Conservation (phyloP, 139 green algal genomes). For the Haematococcus lacustris region DNA sequence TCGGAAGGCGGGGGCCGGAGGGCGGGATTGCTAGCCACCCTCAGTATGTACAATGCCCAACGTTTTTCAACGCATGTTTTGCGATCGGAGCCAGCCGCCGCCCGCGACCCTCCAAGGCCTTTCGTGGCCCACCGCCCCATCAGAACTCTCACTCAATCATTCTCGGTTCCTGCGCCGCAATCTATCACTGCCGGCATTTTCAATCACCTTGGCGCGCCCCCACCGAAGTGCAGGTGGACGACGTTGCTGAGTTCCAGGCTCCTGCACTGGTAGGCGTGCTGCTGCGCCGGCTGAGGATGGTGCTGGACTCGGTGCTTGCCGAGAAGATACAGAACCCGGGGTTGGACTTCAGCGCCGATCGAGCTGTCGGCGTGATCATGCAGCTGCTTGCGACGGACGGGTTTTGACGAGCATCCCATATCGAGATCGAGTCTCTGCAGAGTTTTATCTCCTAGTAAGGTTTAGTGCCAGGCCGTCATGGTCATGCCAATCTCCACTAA, state of each 20-base stretch:
- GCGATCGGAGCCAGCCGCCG: background rate
- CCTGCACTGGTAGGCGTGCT: conserved; percentile 51
- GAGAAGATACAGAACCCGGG: conserved; percentile 61
- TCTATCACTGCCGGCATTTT: too few relatives aligned
- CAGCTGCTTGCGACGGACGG: conserved; percentile 58
- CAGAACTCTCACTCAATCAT: background rate
- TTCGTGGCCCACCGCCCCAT: background rate
- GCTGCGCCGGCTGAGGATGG: conserved; percentile 59
- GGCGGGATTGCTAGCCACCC: too few relatives aligned
- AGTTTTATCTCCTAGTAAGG: too few relatives aligned
- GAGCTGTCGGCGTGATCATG: conserved; percentile 48
- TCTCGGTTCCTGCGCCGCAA: background rate
- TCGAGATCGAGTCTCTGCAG: too few relatives aligned
- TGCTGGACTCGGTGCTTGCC: conserved; percentile 58
- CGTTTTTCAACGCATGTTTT: background rate
- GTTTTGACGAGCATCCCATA: too few relatives aligned
- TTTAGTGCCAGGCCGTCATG: too few relatives aligned
- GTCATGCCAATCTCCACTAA: too few relatives aligned
- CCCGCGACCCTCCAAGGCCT: background rate
- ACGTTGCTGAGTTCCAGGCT: conserved; percentile 60
- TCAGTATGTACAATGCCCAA: background rate
- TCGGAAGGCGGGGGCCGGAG: background rate
- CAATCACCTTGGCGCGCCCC: too few relatives aligned
- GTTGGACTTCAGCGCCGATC: conserved; percentile 43
- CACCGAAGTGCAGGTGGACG: conserved; percentile 48